Evolutionary conservation across 345 rosid species (phyloP), one percentile per base, ranked within the genome.

Genomic region (Eutrema yunnanense): DNA sequence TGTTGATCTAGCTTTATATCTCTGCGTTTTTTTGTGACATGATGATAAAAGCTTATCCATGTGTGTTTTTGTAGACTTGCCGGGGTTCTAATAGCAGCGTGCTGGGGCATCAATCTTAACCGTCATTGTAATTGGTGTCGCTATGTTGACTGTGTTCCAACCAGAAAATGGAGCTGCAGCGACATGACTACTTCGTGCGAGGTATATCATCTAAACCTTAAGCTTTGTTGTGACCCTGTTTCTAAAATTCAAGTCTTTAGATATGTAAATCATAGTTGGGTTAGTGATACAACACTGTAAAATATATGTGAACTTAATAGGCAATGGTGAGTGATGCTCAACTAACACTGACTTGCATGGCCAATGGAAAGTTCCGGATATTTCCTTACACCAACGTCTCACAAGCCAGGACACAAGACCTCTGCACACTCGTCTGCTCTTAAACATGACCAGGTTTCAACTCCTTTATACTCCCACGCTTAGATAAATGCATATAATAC

Each of bases 371-470:
- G 74, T 87, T 84, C 83, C 68, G 79, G 76, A 75, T 86, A 57
- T 84, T 85, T 51, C 88, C 92, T 43, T 87, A 30, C 74, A 82
- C 88, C 40, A 82, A 87, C 71, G 79, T 93, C 36, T 81, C 97
- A 8, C 78, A 60, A 47, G 82, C 81, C 52, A 85, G 97, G 75
- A 81, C 79, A 53, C 73, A 44, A 73, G 92, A 90, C 74, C 80
- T 93, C 68, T 93, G 98, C 83, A 82, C 87, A 54, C 78, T 90
- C 78, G 77, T 90, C 64, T 90, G 95, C 87, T 82, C 88, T 32
- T 81, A 67, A 60, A 37, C 57, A 38, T 46, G 53, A 46, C 38
- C 43, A 69, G 69, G 69, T 12, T 61, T 51, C 33, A 44, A 49
- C 34, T 65, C 65, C 65, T 34, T 48, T 12, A 3, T 56, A 73